Conservation (phyloP, 139 green algal genomes). For the Pleodorina starrii region DNA sequence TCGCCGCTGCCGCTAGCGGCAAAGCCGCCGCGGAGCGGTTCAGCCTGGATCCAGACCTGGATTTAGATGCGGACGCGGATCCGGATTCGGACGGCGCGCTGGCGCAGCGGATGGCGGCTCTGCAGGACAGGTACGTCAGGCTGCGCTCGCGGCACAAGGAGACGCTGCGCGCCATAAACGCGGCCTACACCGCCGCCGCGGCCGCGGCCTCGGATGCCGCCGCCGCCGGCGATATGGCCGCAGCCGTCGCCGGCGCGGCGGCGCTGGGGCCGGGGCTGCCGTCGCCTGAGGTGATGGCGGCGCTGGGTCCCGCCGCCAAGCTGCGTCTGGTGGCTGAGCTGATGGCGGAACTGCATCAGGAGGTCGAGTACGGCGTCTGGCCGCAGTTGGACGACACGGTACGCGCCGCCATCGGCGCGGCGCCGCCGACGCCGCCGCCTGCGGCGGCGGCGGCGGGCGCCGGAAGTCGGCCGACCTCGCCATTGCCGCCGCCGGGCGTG, state of each 20-base stretch:
- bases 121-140: constrained; percentile 17
- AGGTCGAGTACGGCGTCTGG: constrained; percentile 36
- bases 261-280: no score
- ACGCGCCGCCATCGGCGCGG: not conserved
- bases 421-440: no score
- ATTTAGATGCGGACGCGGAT: not conserved
- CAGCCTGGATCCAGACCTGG: not conserved
- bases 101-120: not conserved
- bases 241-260: no score
- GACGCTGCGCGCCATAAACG: not conserved
- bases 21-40: not conserved
- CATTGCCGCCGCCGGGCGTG: not conserved
- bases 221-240: no score
- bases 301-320: constrained; percentile 16
- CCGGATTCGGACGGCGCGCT: not conserved
- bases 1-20: not conserved
- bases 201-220: not conserved
- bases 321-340: constrained; percentile 45
- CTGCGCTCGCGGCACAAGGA: constrained; percentile 8
- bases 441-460: not conserved
- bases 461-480: not conserved
- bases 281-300: constrained; percentile 3
- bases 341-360: constrained; percentile 34
- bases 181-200: not conserved
- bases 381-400: constrained; percentile 24